Evolutionary conservation across 1,284 basidiomycete genomes (phyloP), one percentile per base, ranked within the genome.

Genomic region (Puccinia sorghi): DNA sequence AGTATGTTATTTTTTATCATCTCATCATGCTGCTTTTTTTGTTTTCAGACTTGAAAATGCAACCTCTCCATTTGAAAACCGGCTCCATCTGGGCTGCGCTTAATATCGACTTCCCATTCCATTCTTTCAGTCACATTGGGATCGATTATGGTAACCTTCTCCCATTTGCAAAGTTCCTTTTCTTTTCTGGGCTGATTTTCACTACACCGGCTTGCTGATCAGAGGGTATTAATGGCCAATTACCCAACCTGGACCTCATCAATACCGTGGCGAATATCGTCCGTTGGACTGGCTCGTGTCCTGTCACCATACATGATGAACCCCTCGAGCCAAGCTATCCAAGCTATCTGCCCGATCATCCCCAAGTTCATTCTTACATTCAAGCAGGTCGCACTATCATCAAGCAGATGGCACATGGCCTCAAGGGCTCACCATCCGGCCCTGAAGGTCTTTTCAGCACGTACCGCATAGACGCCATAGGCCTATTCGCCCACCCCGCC

Each of bases 231-330:
- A 96, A 98, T 84, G 96, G 95, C 4, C 91, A 94, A 41, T 86
- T 98, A 61, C 95, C 97, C 0, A 99, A 99, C 83, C 93, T 97
- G 85, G 96, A 99, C 84, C 88, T 97, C 0, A 85, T 97, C 82
- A 97, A 97, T 84, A 91, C 93, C 0, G 88, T 94, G 63, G 87
- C 89, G 3, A 85, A 90, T 46, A 92, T 98, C 66, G 87, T 93
- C 2, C 88, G 88, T 46, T 89, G 89, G 82, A 89, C 90, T 0
- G 90, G 89, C 25, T 69, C 41, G 27, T 69, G 50, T 32, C 72
- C 59, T 48, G 41, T 43, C 32, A 69, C 43, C n/a, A 69, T 50
- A 66, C 71, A 48, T 50, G 48, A 25, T 52, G 50, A 27, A 72
- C 57, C 39, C 6, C 22, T 50, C 32, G 22, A 4, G 43, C 32